Evolutionary conservation across 352 stramenopile species (phyloP), one percentile per base, ranked within the genome.

Genomic region (Phytopythium kandeliae): DNA sequence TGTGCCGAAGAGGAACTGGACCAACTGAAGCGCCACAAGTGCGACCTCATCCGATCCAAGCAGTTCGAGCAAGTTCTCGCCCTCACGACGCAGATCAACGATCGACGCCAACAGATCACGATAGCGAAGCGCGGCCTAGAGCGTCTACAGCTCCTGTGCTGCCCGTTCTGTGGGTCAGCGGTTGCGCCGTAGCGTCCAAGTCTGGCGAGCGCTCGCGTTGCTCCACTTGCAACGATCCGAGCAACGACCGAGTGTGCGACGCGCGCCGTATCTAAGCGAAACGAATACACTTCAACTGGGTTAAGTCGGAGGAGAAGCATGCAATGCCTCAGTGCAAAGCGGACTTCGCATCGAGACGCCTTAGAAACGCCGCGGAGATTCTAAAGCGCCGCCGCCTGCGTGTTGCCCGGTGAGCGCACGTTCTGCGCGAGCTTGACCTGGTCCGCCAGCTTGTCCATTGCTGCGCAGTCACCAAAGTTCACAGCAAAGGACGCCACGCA

Each of bases 371-470:
- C 8, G 6, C 13, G 13, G 11, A 8, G 37, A 6, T 41, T 58
- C 51, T 74, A 84, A 25, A 78, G 49, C 11, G 78, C 31, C 37
- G 60, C 62, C 21, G 63, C 53, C 44, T 84, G 63, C 10, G 48
- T 62, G 30, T 50, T 70, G 44, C 54, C 62, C 16, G 78, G 62
- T 2, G 45, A 54, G 46, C 60, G 24, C 21, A 31, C 46, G 24
- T 37, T 41, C 28, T 37, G 69, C 2, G 44, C 44, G 44, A 79
- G 57, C 55, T 78, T 84, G 31, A 87, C 65, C 55, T 85, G 67
- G 54, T 84, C 65, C 10, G 71, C 76, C 49, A 87, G 69, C 37
- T 70, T 79, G 54, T 86, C 67, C 54, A 82, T 86, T 56, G 72
- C 78, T 90, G 47, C 9, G 4, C 4, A 31, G 4, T 9, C 4